These are phyloP conservation scores for Mycena alexandri DNA, from an alignment of 768 basidiomycete species.

Conservation along the genomic window DNA sequence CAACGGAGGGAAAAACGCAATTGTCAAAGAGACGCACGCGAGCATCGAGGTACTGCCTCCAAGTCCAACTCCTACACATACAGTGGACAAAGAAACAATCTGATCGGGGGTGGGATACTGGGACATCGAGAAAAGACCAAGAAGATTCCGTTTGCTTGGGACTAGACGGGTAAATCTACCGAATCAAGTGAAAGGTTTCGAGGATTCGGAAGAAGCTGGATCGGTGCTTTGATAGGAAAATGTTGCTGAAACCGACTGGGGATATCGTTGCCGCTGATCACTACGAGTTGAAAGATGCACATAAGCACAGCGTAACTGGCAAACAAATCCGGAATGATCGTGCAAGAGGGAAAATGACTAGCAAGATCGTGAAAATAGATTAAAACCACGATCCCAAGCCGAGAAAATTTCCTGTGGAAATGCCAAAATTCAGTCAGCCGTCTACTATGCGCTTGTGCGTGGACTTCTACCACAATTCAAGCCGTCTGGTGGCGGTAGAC, in stretches of 20 bases:
- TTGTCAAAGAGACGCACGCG: constrained; percentile 64
- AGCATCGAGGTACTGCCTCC: constrained; percentile 87
- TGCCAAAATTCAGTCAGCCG: no score
- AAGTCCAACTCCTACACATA: constrained; percentile 66
- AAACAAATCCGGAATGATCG: constrained; percentile 27
- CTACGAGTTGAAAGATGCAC: constrained; percentile 34
- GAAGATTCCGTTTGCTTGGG: constrained; percentile 4
- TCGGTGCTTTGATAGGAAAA: constrained; percentile 26
- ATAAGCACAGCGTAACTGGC: constrained; percentile 17
- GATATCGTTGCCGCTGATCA: constrained; percentile 44
- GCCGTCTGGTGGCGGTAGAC: no score
- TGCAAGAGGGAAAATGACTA: constrained; percentile 34
- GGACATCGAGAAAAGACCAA: constrained; percentile 46
- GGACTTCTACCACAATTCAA: no score
- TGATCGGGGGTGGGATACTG: constrained; percentile 55
- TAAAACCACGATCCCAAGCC: constrained; percentile 21
- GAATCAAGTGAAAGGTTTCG: constrained; percentile 19
- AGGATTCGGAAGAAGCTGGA: constrained; percentile 35
- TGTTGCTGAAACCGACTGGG: constrained; percentile 38
- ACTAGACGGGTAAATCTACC: constrained; percentile 26
- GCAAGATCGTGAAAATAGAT: constrained; percentile 19
- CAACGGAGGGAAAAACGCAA: not conserved
- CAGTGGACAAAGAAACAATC: constrained; percentile 72
- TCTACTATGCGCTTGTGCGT: no score
- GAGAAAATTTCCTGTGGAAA: no score